Evolutionary conservation across 441 rosid species (phyloP), one percentile per base, ranked within the genome.

Genomic region (Corymbia citriodora): DNA sequence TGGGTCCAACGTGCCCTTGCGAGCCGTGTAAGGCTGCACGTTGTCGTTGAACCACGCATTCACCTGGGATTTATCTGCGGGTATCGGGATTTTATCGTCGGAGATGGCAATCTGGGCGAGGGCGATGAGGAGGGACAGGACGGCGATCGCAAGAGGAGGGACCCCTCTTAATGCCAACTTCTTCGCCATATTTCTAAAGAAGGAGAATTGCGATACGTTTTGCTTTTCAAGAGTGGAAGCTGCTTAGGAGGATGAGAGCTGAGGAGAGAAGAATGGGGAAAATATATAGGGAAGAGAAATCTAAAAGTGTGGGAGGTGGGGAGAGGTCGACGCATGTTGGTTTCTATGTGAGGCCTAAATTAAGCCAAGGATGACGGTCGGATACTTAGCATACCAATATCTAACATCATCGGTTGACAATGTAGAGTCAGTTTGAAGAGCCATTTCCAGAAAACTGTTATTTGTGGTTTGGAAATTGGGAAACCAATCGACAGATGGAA

Each of bases 1-100:
- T 2, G 95, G 89, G 89, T 96, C 93, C 27, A 95, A 31, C 14
- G 61, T 88, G 53, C 90, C 89, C 52, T 89, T 92, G 4, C 94
- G 89, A 1, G 8, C 15, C 1, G 53, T 12, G 29, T 11, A 63
- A 2, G 94, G 92, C 88, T 89, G 82, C n/a, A 95, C 92, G 16
- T 91, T 91, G 88, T 85, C 59, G 0, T 10, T 2, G 55, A 95
- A 95, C 96, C 95, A 95, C 10, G 36, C 4, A 27, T 49, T 12
- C 9, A 94, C 9, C 33, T 87, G 83, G 4, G 90, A 6, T n/a
- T 29, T 40, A 17, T 93, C 88, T 0, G 92, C 89, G 0, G 96
- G 95, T 12, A 95, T 93, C 12, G 72, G 79, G 1, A 31, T 31
- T 8, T 12, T 33, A n/a, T 92, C 90, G 10, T 89, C 87, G 2